Percentiles rank a stretch among this genome's conserved stretches.
phyloP scores from a whole-genome alignment of 2,329 filamentous ascomycete genomes.

The Lachnellula willkommii region DNA sequence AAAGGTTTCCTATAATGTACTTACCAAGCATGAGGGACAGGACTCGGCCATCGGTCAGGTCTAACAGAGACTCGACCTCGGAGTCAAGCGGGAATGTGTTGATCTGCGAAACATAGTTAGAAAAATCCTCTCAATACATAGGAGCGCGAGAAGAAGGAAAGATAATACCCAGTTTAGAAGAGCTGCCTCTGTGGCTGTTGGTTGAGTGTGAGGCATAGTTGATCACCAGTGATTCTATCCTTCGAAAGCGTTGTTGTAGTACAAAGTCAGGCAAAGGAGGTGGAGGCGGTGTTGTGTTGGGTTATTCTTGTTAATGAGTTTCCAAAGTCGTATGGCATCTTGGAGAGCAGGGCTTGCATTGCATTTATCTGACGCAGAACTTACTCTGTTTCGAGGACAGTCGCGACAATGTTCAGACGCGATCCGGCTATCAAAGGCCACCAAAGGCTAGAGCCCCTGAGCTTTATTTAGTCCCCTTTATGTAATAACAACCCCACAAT shows the following conservation, averaged over 20 bases:
- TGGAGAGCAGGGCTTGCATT: background rate
- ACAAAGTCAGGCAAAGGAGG: background rate
- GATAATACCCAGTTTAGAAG: constrained; percentile 50
- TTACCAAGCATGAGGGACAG: constrained; percentile 35
- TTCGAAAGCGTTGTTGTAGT: background rate
- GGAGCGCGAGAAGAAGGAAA: constrained; percentile 6
- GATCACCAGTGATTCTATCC: background rate
- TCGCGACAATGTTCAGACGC: constrained; percentile 1
- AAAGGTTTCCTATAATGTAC: constrained; percentile 27
- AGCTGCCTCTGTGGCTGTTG: constrained; percentile 49
- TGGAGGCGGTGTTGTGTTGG: background rate
- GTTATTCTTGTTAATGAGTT: background rate
- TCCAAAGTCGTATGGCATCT: constrained; percentile 4
- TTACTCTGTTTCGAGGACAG: constrained; percentile 2
- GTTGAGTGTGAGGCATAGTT: constrained; percentile 24
- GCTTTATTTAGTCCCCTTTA: background rate
- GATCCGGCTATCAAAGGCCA: background rate
- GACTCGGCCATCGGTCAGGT: constrained; percentile 32
- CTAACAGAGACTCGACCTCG: constrained; percentile 27
- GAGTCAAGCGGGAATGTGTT: constrained; percentile 32
- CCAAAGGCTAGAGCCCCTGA: background rate
- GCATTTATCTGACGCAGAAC: constrained; percentile 1
- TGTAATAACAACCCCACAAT: too few species aligned
- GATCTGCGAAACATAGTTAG: constrained; percentile 26
- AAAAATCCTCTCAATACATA: background rate